Evolutionary conservation across 2,329 filamentous ascomycete genomes (phyloP).

Genomic region (Cercospora citrullina): DNA sequence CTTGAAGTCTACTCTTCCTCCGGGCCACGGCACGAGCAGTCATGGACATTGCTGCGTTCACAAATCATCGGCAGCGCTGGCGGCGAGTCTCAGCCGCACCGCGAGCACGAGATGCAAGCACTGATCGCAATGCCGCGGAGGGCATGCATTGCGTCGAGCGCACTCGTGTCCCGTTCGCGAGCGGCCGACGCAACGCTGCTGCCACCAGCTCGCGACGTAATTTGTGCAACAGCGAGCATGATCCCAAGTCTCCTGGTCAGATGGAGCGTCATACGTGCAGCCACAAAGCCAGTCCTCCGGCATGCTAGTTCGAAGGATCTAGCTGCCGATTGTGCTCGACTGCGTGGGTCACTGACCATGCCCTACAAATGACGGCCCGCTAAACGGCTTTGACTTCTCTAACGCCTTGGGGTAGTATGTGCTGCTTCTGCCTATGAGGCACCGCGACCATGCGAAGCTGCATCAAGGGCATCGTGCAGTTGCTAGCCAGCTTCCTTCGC

Average conservation of each 20-base stretch:
- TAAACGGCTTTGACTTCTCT: not conserved
- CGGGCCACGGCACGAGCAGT: not conserved
- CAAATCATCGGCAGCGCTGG: not conserved
- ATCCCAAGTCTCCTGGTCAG: not conserved
- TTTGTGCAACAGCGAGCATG: constrained; percentile 11
- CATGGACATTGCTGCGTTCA: not conserved
- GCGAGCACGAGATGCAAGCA: not conserved
- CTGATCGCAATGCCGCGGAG: not conserved
- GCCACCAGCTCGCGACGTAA: not conserved
- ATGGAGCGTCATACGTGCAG: not conserved
- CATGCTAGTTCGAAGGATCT: constrained; percentile 10
- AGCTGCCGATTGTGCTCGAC: constrained; percentile 4
- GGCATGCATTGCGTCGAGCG: constrained; percentile 3
- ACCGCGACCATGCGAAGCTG: not conserved
- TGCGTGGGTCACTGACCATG: constrained; percentile 3
- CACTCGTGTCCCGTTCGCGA: not conserved
- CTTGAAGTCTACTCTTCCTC: not conserved
- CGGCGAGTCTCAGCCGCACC: not conserved
- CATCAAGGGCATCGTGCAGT: not conserved
- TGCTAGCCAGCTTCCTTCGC: constrained; percentile 12
- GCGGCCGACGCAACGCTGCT: not conserved
- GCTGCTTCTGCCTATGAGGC: not conserved
- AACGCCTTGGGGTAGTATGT: constrained; percentile 10
- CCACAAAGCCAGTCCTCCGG: constrained; percentile 3
- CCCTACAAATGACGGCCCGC: constrained; percentile 7